phyloP scores from a whole-genome alignment of 495 filamentous ascomycete species.

The Aspergillus sclerotiicarbonarius region DNA sequence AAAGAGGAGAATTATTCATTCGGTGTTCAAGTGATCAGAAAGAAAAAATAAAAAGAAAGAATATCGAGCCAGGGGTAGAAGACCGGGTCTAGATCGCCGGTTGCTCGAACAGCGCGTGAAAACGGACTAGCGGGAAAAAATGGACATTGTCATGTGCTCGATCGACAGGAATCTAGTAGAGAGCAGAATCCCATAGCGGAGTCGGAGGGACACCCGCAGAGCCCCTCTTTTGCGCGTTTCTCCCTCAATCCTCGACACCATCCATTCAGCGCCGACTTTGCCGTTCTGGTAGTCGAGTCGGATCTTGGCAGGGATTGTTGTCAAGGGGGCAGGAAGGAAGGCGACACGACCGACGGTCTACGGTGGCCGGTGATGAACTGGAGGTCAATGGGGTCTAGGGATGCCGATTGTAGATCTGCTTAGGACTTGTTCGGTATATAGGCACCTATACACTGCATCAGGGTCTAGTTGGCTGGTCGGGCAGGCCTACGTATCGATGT shows the following conservation, averaged over 20 bases:
- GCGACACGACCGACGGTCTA: neutral
- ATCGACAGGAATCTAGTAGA: slow-evolving; percentile 27
- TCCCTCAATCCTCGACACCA: neutral
- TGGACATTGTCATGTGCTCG: slow-evolving; percentile 42
- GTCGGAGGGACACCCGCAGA: slow-evolving; percentile 9
- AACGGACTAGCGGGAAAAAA: slow-evolving; percentile 29
- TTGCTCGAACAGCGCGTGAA: slow-evolving; percentile 7
- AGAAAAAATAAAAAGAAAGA: slow-evolving; percentile 10
- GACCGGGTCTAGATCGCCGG: slow-evolving; percentile 33
- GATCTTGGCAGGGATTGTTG: neutral
- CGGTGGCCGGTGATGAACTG: neutral
- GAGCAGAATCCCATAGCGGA: slow-evolving; percentile 1
- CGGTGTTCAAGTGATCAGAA: slow-evolving; percentile 10
- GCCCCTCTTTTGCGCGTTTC: slow-evolving; percentile 11
- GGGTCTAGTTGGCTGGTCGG: neutral
- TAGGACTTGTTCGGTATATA: neutral
- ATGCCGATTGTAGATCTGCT: neutral
- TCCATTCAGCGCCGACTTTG: neutral
- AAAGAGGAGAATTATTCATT: slow-evolving; percentile 5
- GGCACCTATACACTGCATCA: neutral
- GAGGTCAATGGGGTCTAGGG: neutral
- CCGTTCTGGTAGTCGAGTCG: neutral
- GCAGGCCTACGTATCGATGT: slow-evolving; percentile 1
- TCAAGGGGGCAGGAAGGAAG: neutral
- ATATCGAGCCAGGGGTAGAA: slow-evolving; percentile 18